Percentiles rank a stretch among this genome's conserved stretches.
These are phyloP conservation scores for Beauveria sp. DNA, from an alignment of 2,329 filamentous ascomycete genomes.

Conservation along the genomic window DNA sequence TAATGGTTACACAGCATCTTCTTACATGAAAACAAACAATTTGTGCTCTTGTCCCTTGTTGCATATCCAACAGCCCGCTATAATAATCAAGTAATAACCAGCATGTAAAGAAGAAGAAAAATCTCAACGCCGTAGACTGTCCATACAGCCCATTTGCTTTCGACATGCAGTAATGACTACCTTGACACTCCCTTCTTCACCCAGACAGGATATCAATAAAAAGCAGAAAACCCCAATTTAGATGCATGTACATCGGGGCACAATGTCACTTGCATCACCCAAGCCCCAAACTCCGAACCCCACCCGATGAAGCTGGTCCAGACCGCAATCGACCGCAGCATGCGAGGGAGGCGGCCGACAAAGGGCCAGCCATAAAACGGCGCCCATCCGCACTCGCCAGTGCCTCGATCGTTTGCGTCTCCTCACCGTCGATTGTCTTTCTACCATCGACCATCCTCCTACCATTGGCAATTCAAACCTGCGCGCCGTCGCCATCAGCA, in stretches of 20 bases:
- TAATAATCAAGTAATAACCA: neutral
- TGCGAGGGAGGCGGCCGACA: neutral
- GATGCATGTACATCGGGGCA: neutral
- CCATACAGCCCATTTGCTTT: neutral
- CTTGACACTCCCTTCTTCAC: neutral
- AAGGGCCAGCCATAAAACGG: slow-evolving; percentile 1
- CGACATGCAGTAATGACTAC: neutral
- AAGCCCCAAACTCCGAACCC: slow-evolving; percentile 13
- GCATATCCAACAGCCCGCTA: neutral
- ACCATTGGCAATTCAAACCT: neutral
- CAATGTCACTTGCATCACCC: slow-evolving; percentile 7
- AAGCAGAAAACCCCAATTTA: neutral
- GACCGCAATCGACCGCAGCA: slow-evolving; percentile 19
- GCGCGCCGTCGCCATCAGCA: neutral
- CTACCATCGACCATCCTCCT: too few species aligned
- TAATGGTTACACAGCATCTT: slow-evolving; percentile 2
- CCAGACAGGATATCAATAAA: neutral
- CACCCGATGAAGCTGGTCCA: slow-evolving; percentile 18
- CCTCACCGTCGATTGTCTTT: neutral
- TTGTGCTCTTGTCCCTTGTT: neutral
- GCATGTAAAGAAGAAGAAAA: neutral
- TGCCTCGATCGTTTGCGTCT: neutral
- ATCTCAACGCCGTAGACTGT: neutral
- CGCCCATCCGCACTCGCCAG: neutral
- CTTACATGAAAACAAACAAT: neutral